phyloP scores from a whole-genome alignment of 192 early-diverging fungal species.

The Dissophora ornata region DNA sequence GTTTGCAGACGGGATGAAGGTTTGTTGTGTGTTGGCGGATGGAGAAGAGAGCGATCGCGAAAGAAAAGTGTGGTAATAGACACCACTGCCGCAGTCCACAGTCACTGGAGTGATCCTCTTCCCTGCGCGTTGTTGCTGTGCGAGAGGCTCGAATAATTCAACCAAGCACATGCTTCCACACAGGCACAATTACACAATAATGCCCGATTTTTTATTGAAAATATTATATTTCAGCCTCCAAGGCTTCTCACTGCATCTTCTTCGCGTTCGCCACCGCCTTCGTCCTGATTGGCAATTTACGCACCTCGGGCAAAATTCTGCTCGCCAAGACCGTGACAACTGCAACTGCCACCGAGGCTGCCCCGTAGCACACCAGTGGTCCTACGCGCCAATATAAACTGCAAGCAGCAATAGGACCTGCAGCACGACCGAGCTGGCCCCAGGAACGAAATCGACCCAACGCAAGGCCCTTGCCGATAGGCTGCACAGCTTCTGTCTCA shows the following conservation, averaged over 20 bases:
- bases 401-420: slow-evolving; percentile 91
- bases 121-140: too few species aligned
- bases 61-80: too few species aligned
- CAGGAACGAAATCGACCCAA: slow-evolving; percentile 87
- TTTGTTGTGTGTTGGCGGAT: too few species aligned
- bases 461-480: slow-evolving; percentile 70
- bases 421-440: slow-evolving; percentile 91
- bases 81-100: too few species aligned
- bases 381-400: slow-evolving; percentile 87
- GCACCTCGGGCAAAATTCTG: slow-evolving; percentile 48
- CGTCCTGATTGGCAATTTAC: slow-evolving; percentile 42
- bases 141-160: too few species aligned
- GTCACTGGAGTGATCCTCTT: too few species aligned
- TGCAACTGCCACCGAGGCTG: slow-evolving; percentile 66
- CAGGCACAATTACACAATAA: too few species aligned
- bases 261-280: slow-evolving; percentile 5
- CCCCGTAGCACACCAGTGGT: slow-evolving; percentile 67
- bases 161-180: too few species aligned
- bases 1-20: too few species aligned
- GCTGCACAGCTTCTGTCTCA: not conserved
- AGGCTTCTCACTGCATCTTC: slow-evolving; percentile 12
- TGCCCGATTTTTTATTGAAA: too few species aligned
- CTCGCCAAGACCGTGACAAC: slow-evolving; percentile 39
- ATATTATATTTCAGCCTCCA: too few species aligned
- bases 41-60: too few species aligned